Conservation (phyloP, 441 rosid species). For the Sinapis alba region DNA sequence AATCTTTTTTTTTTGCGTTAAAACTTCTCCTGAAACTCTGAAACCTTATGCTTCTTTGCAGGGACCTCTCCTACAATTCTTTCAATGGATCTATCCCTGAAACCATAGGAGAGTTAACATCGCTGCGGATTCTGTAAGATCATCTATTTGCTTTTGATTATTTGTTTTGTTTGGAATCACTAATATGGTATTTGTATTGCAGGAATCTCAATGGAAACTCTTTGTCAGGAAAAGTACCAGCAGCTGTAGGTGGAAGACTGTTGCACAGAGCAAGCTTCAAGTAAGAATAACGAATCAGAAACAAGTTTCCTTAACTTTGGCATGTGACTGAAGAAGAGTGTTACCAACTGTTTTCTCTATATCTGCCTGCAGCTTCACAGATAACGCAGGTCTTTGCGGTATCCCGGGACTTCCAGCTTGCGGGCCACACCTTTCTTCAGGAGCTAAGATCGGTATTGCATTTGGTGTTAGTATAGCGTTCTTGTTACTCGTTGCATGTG, state of each 20-base stretch:
- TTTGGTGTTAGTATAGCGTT: slow-evolving; percentile 60
- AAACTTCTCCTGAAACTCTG: neutral
- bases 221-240: slow-evolving; percentile 90
- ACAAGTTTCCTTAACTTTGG: neutral
- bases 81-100: slow-evolving; percentile 90
- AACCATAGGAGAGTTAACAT: slow-evolving; percentile 79
- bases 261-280: slow-evolving; percentile 95
- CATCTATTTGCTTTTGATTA: neutral
- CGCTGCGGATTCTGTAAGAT: slow-evolving; percentile 76
- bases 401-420: slow-evolving; percentile 91
- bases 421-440: slow-evolving; percentile 74
- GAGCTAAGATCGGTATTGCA: slow-evolving; percentile 82
- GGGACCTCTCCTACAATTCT: slow-evolving; percentile 90
- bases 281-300: slow-evolving; percentile 49
- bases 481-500: slow-evolving; percentile 60
- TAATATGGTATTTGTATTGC: slow-evolving; percentile 24
- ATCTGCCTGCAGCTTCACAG: slow-evolving; percentile 74
- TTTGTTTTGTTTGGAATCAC: neutral
- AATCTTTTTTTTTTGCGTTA: neutral
- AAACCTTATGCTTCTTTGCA: slow-evolving; percentile 40
- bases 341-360: slow-evolving; percentile 1
- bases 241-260: slow-evolving; percentile 91
- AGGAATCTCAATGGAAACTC: slow-evolving; percentile 95
- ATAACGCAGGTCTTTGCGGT: slow-evolving; percentile 93
- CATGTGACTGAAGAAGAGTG: neutral